Evolutionary conservation across 2,329 filamentous ascomycete genomes (phyloP).

Genomic region (Arthroderma sp.): DNA sequence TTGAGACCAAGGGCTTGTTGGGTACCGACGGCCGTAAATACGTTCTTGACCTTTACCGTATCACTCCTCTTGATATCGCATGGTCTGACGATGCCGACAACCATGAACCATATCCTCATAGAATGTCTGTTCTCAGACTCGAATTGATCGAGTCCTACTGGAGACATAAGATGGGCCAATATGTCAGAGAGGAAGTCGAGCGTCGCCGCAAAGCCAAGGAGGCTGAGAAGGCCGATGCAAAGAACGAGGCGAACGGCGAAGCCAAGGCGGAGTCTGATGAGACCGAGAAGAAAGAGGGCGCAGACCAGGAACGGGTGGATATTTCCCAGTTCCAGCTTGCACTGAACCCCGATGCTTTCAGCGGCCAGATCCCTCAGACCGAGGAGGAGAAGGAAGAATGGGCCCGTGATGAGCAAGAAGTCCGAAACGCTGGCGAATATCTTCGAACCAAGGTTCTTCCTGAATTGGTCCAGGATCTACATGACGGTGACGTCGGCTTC

Average conservation of each 20-base stretch:
- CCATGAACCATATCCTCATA: conserved; percentile 64
- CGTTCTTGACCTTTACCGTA: conserved; percentile 88
- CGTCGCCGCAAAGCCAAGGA: conserved; percentile 39
- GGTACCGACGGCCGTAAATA: conserved; percentile 96
- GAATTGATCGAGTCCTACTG: conserved; percentile 82
- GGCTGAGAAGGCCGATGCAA: conserved; percentile 20
- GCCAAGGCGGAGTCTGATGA: conserved; percentile 28
- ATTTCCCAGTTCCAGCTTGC: conserved; percentile 76
- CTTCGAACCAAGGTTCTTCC: conserved; percentile 67
- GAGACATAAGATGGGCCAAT: conserved; percentile 76
- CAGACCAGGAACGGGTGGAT: conserved; percentile 58
- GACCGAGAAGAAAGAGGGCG: conserved; percentile 28
- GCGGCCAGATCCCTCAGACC: conserved; percentile 78
- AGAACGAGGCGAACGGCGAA: conserved; percentile 12
- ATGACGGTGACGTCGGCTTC: conserved; percentile 87
- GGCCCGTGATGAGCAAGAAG: conserved; percentile 73
- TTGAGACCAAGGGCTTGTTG: conserved; percentile 95
- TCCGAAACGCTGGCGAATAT: conserved; percentile 69
- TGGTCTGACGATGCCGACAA: conserved; percentile 72
- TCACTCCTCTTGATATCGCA: conserved; percentile 77
- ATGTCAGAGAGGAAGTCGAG: conserved; percentile 66
- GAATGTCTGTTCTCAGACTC: conserved; percentile 85
- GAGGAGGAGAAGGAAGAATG: conserved; percentile 78
- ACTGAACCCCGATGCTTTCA: conserved; percentile 91
- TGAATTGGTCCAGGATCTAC: conserved; percentile 72